Conservation (phyloP, 768 basidiomycete genomes). For the Pisolithus albus region DNA sequence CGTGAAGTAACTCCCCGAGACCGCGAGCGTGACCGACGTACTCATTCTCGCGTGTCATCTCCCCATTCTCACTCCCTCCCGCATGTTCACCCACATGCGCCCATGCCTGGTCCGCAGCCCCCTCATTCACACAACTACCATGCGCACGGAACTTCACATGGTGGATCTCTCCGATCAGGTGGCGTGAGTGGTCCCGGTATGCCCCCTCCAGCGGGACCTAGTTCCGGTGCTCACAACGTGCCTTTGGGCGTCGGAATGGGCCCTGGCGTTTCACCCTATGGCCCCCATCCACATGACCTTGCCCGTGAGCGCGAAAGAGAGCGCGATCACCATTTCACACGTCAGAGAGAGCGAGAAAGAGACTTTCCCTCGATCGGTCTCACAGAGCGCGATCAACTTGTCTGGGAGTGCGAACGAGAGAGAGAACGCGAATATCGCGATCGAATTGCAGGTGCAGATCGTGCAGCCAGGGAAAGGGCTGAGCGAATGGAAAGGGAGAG, state of each 20-base stretch:
- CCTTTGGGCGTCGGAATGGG: background rate
- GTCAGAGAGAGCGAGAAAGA: slow-evolving; percentile 7
- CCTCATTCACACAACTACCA: slow-evolving; percentile 3
- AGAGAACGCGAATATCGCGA: slow-evolving; percentile 24
- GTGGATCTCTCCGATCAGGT: background rate
- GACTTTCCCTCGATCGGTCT: background rate
- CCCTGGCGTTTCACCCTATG: background rate
- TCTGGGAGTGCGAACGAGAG: slow-evolving; percentile 23
- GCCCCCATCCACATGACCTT: slow-evolving; percentile 16
- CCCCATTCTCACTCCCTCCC: slow-evolving; percentile 12
- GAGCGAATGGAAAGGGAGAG: slow-evolving; percentile 1
- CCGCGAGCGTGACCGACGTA: slow-evolving; percentile 25
- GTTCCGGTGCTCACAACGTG: background rate
- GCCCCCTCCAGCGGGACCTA: slow-evolving; percentile 6
- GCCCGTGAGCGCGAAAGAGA: slow-evolving; percentile 20
- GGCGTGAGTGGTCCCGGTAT: background rate
- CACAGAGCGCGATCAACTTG: slow-evolving; percentile 7
- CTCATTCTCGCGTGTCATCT: slow-evolving; percentile 21
- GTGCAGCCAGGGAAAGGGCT: background rate
- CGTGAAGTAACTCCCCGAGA: slow-evolving; percentile 16
- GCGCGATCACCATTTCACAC: slow-evolving; percentile 17
- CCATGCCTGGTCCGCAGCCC: slow-evolving; percentile 5
- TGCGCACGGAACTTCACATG: background rate
- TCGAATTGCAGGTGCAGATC: slow-evolving; percentile 15
- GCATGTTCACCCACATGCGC: slow-evolving; percentile 1